These are phyloP conservation scores for Margaritispora aquatica DNA, from an alignment of 495 filamentous ascomycete species.

Conservation along the genomic window DNA sequence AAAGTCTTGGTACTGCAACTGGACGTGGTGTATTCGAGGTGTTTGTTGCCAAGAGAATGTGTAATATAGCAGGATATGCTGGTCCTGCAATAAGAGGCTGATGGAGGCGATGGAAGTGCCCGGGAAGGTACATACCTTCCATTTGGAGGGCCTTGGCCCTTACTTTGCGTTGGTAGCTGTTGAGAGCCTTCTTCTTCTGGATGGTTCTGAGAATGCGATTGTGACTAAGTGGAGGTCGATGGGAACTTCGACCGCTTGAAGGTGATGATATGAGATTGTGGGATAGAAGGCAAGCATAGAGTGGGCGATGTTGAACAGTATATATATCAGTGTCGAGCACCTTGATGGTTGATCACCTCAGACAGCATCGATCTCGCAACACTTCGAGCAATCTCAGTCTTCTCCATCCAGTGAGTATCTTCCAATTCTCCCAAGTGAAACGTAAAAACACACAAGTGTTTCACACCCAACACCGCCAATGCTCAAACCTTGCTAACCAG, in stretches of 20 bases:
- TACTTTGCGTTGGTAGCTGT: neutral
- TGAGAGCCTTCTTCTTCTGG: conserved; percentile 1
- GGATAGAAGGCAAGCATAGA: no score
- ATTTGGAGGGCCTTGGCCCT: neutral
- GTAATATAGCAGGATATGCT: neutral
- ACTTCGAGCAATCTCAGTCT: neutral
- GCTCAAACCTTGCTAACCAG: neutral
- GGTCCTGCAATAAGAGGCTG: neutral
- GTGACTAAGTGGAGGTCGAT: neutral
- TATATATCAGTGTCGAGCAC: neutral
- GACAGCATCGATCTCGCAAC: neutral
- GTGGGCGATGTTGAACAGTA: neutral
- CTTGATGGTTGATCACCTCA: neutral
- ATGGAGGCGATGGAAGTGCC: neutral
- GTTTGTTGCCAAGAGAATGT: neutral
- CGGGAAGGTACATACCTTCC: neutral
- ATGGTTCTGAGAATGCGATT: neutral
- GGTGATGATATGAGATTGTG: no score
- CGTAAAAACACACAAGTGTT: no score
- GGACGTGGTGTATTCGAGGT: neutral
- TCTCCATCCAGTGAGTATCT: neutral
- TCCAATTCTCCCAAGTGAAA: no score
- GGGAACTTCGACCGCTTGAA: neutral
- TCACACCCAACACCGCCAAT: no score
- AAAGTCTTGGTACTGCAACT: conserved; percentile 1